Evolutionary conservation across 2,329 filamentous ascomycete genomes (phyloP).

Genomic region (Colletotrichum orchidophilum): DNA sequence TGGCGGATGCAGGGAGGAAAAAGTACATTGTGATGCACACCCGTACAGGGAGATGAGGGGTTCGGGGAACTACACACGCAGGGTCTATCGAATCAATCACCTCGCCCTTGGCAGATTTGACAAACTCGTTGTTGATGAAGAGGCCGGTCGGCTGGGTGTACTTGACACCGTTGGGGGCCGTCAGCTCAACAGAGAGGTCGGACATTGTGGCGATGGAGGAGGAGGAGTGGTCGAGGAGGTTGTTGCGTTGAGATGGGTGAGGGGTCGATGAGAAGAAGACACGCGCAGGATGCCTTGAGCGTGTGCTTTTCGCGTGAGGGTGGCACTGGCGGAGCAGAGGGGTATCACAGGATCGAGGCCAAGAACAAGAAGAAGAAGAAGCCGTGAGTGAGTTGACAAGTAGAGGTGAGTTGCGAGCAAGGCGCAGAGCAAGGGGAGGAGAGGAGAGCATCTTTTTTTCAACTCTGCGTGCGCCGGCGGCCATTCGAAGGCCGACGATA

Average conservation of each 20-base stretch:
- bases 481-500: background rate
- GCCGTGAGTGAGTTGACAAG: background rate
- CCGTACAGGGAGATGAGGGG: background rate
- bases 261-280: background rate
- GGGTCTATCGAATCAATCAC: conserved; percentile 71
- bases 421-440: background rate
- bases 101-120: conserved; percentile 65
- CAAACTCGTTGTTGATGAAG: conserved; percentile 83
- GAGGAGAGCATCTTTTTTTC: background rate
- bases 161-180: conserved; percentile 74
- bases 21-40: background rate
- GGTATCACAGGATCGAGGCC: conserved; percentile 9
- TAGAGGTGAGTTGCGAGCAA: background rate
- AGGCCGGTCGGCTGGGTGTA: conserved; percentile 75
- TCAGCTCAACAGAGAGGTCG: conserved; percentile 60
- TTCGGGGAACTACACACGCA: conserved; percentile 50
- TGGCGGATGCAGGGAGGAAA: background rate
- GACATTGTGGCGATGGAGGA: conserved; percentile 22
- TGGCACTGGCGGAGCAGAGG: background rate
- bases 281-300: background rate
- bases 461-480: background rate
- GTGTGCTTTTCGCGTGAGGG: background rate
- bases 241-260: background rate
- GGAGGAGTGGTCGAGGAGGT: no score
- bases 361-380: background rate